phyloP scores from a whole-genome alignment of 1,139 yeast species.

The Yamadazyma dendronema region DNA sequence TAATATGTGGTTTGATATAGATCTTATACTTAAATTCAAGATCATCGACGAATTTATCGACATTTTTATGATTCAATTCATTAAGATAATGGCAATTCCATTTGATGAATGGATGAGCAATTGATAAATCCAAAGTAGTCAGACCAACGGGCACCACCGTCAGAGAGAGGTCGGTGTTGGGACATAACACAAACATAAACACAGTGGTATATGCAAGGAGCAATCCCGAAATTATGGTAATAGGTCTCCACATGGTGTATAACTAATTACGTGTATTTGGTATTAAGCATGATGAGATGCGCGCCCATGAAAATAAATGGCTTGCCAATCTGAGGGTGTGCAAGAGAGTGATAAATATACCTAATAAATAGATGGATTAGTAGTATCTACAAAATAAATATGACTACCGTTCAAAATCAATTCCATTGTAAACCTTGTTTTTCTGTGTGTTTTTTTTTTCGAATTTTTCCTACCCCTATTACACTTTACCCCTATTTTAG shows the following conservation, averaged over 20 bases:
- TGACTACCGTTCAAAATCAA: no score
- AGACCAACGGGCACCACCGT: constrained; percentile 1
- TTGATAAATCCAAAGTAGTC: constrained; percentile 4
- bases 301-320: neutral
- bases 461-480: no score
- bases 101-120: constrained; percentile 7
- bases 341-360: neutral
- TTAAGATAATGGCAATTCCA: constrained; percentile 11
- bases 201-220: constrained; percentile 4
- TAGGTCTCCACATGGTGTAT: constrained; percentile 6
- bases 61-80: constrained; percentile 13
- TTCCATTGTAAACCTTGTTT: no score
- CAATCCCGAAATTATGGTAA: constrained; percentile 1
- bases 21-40: constrained; percentile 15
- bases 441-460: no score
- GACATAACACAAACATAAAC: constrained; percentile 9
- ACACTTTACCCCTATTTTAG: no score
- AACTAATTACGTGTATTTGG: neutral
- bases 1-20: constrained; percentile 11
- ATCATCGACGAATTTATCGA: constrained; percentile 10
- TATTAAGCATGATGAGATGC: neutral
- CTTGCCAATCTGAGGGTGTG: neutral
- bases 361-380: no score
- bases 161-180: constrained; percentile 2
- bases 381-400: neutral